Base-by-base conservation (phyloP, 768 basidiomycete species). In the Trichaptum fuscoviolaceum region DNA sequence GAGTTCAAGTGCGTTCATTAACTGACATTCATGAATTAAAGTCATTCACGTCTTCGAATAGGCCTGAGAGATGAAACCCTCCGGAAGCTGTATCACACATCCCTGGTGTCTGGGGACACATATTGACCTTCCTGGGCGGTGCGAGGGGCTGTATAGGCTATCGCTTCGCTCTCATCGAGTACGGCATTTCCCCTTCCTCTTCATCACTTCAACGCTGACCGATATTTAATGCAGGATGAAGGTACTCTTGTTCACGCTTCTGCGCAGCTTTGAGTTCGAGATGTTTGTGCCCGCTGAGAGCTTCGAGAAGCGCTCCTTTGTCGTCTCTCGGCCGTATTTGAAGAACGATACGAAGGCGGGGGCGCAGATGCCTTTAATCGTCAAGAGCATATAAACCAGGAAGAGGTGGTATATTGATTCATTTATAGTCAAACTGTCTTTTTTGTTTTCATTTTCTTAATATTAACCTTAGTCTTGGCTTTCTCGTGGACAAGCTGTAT, bases 61-160 rank as follows among this genome's bases (percentile, higher is more conserved):
- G 87, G 69, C 89, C 89, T 0, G 89, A 90, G 68, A 79, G 89
- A 0, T 91, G 89, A 18, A 70, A 77, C 1, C 36, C 79, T 9
- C 86, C 87, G 0, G 80, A 82, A 23, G 77, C 76, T 0, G 81
- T 77, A 0, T 71, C 72, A 3, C 66, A 72, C 0, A 75, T 90
- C 24, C 89, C 89, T 5, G 85, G 88, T 7, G 79, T 89, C 0
- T 88, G 84, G 83, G 80, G 83, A 8, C 82, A 87, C 70, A 71
- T 85, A 68, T 71, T 89, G 36, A 82, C 85, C 0, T 91, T 91
- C 80, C 69, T 87, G 1, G 86, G 86, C 35, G 89, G 89, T 6
- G 85, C 87, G 17, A 81, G 82, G 23, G 81, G 86, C 0, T 91
- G 89, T 67, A 89, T 90, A 36, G 88, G 88, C 0, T 89, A 84